Conservation (phyloP, 2,329 filamentous ascomycete species). For the Sporothrix variecibatus region DNA sequence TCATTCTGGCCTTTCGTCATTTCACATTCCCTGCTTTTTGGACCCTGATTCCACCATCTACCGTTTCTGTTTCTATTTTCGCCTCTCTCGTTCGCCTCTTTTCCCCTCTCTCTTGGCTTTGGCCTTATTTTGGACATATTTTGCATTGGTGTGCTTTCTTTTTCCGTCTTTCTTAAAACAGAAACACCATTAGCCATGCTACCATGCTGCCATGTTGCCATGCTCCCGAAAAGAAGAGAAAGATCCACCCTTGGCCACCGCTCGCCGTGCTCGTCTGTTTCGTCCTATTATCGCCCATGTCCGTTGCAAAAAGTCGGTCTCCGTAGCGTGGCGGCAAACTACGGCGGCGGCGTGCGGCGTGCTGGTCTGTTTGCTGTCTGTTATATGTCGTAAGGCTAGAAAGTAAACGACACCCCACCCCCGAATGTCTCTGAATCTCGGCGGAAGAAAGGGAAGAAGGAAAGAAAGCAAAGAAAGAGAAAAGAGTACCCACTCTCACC, state of each 20-base stretch:
- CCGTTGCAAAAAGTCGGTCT: background rate
- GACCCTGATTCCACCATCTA: background rate
- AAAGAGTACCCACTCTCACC: background rate
- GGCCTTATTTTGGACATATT: background rate
- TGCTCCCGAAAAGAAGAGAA: background rate
- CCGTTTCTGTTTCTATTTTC: conserved; percentile 11
- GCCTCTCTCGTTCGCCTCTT: background rate
- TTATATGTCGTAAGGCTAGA: background rate
- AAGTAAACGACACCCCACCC: background rate
- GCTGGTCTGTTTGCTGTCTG: background rate
- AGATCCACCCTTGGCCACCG: background rate
- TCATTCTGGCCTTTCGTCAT: background rate
- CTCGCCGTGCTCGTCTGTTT: background rate
- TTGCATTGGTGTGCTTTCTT: background rate
- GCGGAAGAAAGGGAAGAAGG: too few species aligned
- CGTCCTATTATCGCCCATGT: background rate
- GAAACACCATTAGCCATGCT: background rate
- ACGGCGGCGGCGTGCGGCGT: background rate
- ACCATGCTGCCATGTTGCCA: too few species aligned
- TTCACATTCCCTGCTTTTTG: background rate
- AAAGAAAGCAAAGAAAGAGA: too few species aligned
- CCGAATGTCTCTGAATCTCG: too few species aligned
- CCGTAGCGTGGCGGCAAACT: background rate
- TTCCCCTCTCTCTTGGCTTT: background rate
- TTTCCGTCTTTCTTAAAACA: conserved; percentile 3